phyloP scores from a whole-genome alignment of 352 stramenopile genomes.

The Phytophthora rubi region DNA sequence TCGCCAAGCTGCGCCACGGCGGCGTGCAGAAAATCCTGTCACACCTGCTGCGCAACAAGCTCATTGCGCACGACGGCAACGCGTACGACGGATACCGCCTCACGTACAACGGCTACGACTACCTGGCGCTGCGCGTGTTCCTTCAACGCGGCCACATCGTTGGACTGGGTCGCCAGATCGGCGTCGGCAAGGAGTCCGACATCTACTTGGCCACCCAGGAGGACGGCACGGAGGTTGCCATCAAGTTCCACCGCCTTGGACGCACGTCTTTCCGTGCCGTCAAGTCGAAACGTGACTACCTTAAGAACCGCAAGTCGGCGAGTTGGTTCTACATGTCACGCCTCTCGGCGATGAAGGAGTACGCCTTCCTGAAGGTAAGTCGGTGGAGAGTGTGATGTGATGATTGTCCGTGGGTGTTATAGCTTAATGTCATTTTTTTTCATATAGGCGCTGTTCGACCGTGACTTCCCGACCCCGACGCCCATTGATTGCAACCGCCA shows the following conservation, averaged over 20 bases:
- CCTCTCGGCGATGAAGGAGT: constrained; percentile 99
- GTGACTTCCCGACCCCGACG: constrained; percentile 97
- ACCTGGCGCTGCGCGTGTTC: constrained; percentile 97
- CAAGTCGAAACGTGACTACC: constrained; percentile 98
- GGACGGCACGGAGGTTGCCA: constrained; percentile 96
- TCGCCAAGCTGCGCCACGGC: constrained; percentile 97
- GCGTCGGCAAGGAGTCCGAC: constrained; percentile 99
- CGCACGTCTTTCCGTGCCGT: constrained; percentile 98
- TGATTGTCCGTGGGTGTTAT: background rate
- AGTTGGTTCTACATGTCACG: constrained; percentile 99
- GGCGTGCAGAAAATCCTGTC: constrained; percentile 98
- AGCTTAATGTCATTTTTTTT: constrained; percentile 5
- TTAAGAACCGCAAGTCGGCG: constrained; percentile 94
- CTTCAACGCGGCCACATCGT: constrained; percentile 93
- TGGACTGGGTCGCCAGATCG: constrained; percentile 94
- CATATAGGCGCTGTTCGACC: constrained; percentile 90
- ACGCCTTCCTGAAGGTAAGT: constrained; percentile 96
- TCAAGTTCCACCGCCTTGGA: constrained; percentile 99
- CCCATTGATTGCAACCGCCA: constrained; percentile 99
- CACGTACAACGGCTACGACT: constrained; percentile 99
- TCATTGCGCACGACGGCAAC: constrained; percentile 97
- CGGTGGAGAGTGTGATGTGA: background rate
- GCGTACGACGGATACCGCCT: constrained; percentile 98
- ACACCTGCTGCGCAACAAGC: constrained; percentile 97
- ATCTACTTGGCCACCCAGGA: constrained; percentile 96